phyloP scores from a whole-genome alignment of 352 stramenopile genomes.

The Elongisporangium anandrum region DNA sequence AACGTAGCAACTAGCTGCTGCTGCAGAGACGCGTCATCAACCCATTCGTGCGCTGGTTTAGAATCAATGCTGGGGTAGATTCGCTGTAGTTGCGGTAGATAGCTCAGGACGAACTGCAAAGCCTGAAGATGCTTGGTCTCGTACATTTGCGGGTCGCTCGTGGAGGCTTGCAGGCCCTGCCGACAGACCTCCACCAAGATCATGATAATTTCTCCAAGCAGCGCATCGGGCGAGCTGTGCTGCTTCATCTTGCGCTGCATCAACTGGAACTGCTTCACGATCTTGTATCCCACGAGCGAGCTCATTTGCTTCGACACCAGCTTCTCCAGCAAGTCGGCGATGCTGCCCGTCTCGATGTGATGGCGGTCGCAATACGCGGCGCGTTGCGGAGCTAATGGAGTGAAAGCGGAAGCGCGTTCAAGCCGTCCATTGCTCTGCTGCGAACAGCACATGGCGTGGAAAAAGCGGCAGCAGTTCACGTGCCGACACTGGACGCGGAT shows the following conservation, averaged over 20 bases:
- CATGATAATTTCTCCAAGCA: constrained; percentile 35
- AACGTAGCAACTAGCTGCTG: constrained; percentile 52
- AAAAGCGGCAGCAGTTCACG: constrained; percentile 47
- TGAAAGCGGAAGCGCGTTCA: constrained; percentile 15
- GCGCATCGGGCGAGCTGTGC: constrained; percentile 17
- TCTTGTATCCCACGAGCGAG: constrained; percentile 46
- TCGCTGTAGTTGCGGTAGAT: constrained; percentile 58
- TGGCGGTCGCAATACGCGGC: constrained; percentile 72
- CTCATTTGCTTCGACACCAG: constrained; percentile 49
- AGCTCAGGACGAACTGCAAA: constrained; percentile 61
- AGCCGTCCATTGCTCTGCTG: constrained; percentile 29
- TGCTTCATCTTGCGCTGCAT: constrained; percentile 39
- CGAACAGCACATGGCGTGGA: constrained; percentile 57
- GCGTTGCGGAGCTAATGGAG: constrained; percentile 19
- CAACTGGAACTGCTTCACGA: constrained; percentile 38
- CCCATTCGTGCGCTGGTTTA: constrained; percentile 17
- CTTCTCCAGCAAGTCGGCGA: constrained; percentile 42
- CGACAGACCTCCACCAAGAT: constrained; percentile 50
- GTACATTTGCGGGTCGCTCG: constrained; percentile 47
- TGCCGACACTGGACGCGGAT: constrained; percentile 57
- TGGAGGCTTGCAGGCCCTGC: constrained; percentile 40
- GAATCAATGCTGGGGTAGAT: constrained; percentile 34
- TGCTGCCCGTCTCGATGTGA: constrained; percentile 23
- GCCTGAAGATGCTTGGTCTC: constrained; percentile 60
- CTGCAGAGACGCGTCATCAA: constrained; percentile 45